Percentiles rank a stretch among this genome's conserved stretches.
phyloP scores from a whole-genome alignment of 1,139 yeast species.

The Saccharomyces hybrid region DNA sequence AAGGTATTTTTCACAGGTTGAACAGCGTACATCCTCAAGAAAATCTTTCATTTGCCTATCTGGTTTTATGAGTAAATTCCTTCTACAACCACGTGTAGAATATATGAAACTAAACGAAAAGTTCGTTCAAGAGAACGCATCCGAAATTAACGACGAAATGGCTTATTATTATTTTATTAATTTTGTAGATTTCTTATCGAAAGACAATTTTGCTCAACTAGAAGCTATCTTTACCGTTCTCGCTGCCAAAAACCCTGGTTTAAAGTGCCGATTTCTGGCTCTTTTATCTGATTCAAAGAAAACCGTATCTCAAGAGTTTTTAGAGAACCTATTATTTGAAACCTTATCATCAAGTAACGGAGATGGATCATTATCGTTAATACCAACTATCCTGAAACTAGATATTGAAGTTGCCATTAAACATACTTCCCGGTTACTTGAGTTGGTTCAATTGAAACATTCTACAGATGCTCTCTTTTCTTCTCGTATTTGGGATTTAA shows the following conservation, averaged over 20 bases:
- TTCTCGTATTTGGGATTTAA: conserved; percentile 33
- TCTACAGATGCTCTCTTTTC: conserved; percentile 9
- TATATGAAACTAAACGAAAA: conserved; percentile 14
- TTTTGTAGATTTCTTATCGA: conserved; percentile 20
- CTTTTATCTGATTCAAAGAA: conserved; percentile 39
- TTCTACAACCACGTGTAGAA: conserved; percentile 17
- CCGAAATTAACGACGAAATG: conserved; percentile 8
- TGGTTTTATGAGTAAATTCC: conserved; percentile 11
- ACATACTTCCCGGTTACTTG: conserved; percentile 32
- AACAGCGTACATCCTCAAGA: neutral
- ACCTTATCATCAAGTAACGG: conserved; percentile 10
- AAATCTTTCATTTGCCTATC: conserved; percentile 7
- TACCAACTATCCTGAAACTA: conserved; percentile 39
- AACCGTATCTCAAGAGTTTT: conserved; percentile 43
- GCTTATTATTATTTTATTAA: conserved; percentile 20
- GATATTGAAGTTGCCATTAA: conserved; percentile 46
- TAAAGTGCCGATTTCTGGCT: conserved; percentile 29
- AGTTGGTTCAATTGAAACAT: conserved; percentile 22
- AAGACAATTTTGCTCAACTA: conserved; percentile 25
- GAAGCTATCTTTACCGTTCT: conserved; percentile 38
- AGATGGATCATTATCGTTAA: conserved; percentile 29
- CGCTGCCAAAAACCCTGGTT: conserved; percentile 34
- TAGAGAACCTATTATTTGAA: conserved; percentile 33
- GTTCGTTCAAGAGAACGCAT: conserved; percentile 14
- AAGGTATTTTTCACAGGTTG: conserved; percentile 13